phyloP scores from a whole-genome alignment of 169 alveolate genomes.

The Plasmodium blacklocki region DNA sequence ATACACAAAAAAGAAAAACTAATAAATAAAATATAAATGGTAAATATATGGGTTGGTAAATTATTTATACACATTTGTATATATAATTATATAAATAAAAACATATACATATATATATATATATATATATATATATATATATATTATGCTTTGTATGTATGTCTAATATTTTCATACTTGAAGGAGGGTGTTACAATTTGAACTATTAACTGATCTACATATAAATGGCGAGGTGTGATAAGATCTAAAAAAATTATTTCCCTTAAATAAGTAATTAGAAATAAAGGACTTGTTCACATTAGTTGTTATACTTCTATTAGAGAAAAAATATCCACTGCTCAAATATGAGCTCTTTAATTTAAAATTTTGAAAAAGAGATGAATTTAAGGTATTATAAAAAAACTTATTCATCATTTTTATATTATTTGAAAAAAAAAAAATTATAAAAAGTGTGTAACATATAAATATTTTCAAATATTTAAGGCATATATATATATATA shows the following conservation, averaged over 20 bases:
- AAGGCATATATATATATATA: too few species aligned
- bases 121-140: slow-evolving; percentile 10
- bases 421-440: slow-evolving; percentile 13
- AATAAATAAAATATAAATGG: too few species aligned
- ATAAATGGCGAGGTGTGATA: slow-evolving; percentile 75
- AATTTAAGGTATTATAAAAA: slow-evolving; percentile 54
- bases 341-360: slow-evolving; percentile 60
- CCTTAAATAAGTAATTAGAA: slow-evolving; percentile 21
- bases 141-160: neutral
- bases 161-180: slow-evolving; percentile 19
- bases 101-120: neutral
- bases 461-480: neutral
- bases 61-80: neutral
- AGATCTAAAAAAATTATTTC: slow-evolving; percentile 19
- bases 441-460: neutral
- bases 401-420: slow-evolving; percentile 32
- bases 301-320: slow-evolving; percentile 38
- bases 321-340: slow-evolving; percentile 49
- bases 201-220: slow-evolving; percentile 36
- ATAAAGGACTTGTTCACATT: slow-evolving; percentile 4
- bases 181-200: slow-evolving; percentile 38
- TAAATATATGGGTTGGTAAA: too few species aligned
- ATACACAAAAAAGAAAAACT: too few species aligned
- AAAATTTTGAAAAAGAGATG: slow-evolving; percentile 74
- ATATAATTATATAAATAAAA: neutral